phyloP scores from a whole-genome alignment of 2,329 filamentous ascomycete species.

The Pseudogymnoascus sp. region DNA sequence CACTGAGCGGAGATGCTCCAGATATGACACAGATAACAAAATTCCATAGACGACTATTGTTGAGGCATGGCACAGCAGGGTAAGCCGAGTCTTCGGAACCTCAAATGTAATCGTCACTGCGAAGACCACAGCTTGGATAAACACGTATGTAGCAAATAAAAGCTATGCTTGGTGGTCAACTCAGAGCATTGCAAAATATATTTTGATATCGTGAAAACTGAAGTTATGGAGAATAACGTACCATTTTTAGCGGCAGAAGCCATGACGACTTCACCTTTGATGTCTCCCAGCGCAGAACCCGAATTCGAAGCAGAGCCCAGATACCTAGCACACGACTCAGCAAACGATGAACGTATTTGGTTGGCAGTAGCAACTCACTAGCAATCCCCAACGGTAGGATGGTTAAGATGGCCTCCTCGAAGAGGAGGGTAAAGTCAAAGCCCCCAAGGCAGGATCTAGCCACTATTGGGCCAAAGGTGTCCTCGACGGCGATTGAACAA shows the following conservation, averaged over 20 bases:
- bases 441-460: neutral
- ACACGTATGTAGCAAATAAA: neutral
- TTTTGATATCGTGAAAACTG: neutral
- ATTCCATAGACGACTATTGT: neutral
- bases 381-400: conserved; percentile 6
- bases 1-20: conserved; percentile 30
- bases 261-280: neutral
- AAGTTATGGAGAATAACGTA: neutral
- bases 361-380: neutral
- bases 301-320: neutral
- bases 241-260: neutral
- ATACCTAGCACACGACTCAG: neutral
- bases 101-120: neutral
- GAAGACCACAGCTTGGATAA: neutral
- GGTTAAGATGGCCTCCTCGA: conserved; percentile 24
- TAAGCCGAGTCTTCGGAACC: neutral
- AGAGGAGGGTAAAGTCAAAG: conserved; percentile 29
- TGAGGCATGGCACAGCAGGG: neutral
- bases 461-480: conserved; percentile 17
- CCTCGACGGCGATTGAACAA: neutral
- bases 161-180: neutral
- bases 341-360: neutral
- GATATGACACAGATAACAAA: conserved; percentile 26
- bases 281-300: neutral
- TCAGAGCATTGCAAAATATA: neutral